These are phyloP conservation scores for Vinca minor DNA, from an alignment of 257 asterid genomes.

Conservation along the genomic window DNA sequence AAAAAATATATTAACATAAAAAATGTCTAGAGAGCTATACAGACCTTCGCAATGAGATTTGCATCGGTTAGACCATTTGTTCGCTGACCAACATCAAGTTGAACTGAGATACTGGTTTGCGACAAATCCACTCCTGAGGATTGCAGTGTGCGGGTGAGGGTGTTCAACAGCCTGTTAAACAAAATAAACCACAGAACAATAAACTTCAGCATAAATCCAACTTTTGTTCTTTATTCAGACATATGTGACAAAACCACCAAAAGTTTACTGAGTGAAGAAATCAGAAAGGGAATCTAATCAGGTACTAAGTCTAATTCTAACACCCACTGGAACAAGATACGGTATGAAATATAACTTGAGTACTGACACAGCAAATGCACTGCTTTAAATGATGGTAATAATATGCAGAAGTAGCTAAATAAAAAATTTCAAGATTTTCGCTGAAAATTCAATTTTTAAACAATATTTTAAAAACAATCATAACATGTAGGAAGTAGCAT, in stretches of 20 bases:
- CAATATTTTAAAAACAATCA: too few species aligned
- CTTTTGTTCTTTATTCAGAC: neutral
- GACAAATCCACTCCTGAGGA: conserved; percentile 63
- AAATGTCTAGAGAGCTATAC: neutral
- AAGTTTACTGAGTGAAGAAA: neutral
- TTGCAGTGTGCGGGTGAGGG: conserved; percentile 37
- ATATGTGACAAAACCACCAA: neutral
- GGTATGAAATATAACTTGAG: neutral
- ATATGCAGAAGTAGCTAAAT: neutral
- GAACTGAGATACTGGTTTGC: conserved; percentile 48
- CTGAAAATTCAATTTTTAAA: neutral
- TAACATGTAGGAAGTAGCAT: too few species aligned
- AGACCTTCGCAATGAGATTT: conserved; percentile 24
- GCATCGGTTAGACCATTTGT: conserved; percentile 21
- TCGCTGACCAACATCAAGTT: conserved; percentile 49
- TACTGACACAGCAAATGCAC: neutral
- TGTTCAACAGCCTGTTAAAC: conserved; percentile 36
- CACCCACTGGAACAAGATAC: neutral
- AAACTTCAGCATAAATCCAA: neutral
- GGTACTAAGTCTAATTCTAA: neutral
- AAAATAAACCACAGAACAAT: conserved; percentile 6
- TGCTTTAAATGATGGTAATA: neutral
- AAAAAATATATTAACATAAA: neutral
- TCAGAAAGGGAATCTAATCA: neutral
- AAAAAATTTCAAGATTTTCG: neutral